phyloP scores from a whole-genome alignment of 805 yeast species.

The Ogataea trehalophila region DNA sequence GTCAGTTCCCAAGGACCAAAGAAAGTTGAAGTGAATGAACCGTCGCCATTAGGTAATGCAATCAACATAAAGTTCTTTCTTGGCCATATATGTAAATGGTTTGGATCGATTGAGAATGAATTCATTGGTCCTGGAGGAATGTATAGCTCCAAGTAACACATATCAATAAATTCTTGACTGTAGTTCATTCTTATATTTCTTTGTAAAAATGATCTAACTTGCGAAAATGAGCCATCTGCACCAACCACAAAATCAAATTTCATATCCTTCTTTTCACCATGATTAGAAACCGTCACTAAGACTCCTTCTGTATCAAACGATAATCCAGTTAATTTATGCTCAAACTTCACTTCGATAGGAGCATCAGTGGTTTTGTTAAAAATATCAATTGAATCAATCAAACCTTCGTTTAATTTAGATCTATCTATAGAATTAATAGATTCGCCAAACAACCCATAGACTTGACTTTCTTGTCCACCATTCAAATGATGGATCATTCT shows the following conservation, averaged over 20 bases:
- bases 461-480: slow-evolving; percentile 63
- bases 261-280: slow-evolving; percentile 1
- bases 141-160: slow-evolving; percentile 74
- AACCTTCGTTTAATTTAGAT: slow-evolving; percentile 54
- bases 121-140: slow-evolving; percentile 53
- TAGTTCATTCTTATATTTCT: slow-evolving; percentile 63
- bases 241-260: slow-evolving; percentile 66
- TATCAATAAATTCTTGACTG: slow-evolving; percentile 74
- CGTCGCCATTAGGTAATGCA: slow-evolving; percentile 80
- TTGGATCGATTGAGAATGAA: slow-evolving; percentile 54
- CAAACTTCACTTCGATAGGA: slow-evolving; percentile 43
- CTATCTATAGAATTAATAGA: slow-evolving; percentile 83
- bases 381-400: slow-evolving; percentile 61
- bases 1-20: slow-evolving; percentile 75
- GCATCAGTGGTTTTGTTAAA: slow-evolving; percentile 23
- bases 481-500: slow-evolving; percentile 77
- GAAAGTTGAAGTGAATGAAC: slow-evolving; percentile 84
- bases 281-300: slow-evolving; percentile 3
- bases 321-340: slow-evolving; percentile 48
- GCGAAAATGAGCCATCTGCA: slow-evolving; percentile 81
- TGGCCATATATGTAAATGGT: slow-evolving; percentile 93
- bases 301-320: slow-evolving; percentile 26
- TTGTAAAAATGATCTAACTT: slow-evolving; percentile 64
- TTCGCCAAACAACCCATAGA: slow-evolving; percentile 79
- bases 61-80: slow-evolving; percentile 81